Evolutionary conservation across 768 basidiomycete genomes (phyloP).

Genomic region (Porpolomopsis calyptriformis): DNA sequence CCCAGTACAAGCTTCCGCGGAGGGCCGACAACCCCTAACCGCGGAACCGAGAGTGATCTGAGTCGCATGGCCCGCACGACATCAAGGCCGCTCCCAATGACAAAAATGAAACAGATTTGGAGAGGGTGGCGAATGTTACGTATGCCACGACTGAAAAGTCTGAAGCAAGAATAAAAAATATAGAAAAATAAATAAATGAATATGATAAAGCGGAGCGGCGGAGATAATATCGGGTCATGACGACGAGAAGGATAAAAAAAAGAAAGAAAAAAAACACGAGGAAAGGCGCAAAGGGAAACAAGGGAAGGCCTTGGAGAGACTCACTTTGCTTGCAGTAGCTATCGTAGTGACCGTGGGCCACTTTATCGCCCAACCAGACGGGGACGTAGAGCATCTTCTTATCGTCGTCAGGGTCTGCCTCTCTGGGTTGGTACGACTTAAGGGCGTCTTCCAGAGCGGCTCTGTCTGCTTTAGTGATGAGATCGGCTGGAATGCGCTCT

Average conservation of each 20-base stretch:
- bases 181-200: neutral
- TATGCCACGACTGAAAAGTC: too few relatives aligned
- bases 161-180: too few relatives aligned
- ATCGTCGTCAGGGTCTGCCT: conserved; percentile 43
- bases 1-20: too few relatives aligned
- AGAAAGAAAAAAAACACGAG: conserved; percentile 11
- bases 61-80: too few relatives aligned
- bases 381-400: conserved; percentile 70
- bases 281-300: too few relatives aligned
- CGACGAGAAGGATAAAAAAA: neutral
- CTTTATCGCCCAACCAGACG: conserved; percentile 83
- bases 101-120: too few relatives aligned
- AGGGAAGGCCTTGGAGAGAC: too few relatives aligned
- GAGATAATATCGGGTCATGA: too few relatives aligned
- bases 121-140: too few relatives aligned
- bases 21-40: too few relatives aligned
- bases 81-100: too few relatives aligned
- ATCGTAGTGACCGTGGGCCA: conserved; percentile 91
- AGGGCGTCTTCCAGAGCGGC: conserved; percentile 57
- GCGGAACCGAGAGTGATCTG: too few relatives aligned
- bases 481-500: conserved; percentile 37
- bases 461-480: conserved; percentile 53
- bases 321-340: conserved; percentile 96
- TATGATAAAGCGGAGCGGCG: neutral
- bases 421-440: conserved; percentile 46